Percentiles rank a stretch among this genome's conserved stretches.
Evolutionary conservation across 2,329 filamentous ascomycete species (phyloP).

Genomic region (Ophiostoma himal-ulmi): DNA sequence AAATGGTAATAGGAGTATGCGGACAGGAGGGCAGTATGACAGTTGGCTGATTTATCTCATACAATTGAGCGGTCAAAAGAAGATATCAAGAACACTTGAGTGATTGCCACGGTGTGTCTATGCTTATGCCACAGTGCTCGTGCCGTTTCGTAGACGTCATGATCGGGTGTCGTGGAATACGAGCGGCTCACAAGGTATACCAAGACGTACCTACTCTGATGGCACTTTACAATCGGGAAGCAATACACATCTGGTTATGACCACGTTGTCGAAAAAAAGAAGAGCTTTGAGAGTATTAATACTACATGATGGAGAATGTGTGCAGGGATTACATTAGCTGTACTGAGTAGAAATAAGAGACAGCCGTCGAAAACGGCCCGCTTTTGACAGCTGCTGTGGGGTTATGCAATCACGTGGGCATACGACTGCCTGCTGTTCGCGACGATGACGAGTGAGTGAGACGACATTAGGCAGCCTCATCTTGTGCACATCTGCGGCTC

Average conservation of each 20-base stretch:
- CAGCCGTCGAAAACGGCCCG: not conserved
- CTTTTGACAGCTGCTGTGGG: constrained; percentile 10
- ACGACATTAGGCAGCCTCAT: constrained; percentile 4
- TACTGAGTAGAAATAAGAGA: constrained; percentile 5
- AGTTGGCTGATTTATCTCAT: no score
- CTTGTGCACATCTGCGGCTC: not conserved
- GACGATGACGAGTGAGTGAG: not conserved
- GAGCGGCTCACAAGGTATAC: no score
- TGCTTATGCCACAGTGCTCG: no score
- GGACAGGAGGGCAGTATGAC: no score
- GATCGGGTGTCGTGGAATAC: no score
- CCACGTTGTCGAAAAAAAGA: not conserved
- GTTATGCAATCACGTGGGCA: not conserved
- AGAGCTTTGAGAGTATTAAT: not conserved
- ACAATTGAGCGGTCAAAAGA: no score
- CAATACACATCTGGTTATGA: not conserved
- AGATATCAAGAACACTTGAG: no score
- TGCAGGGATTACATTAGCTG: constrained; percentile 4
- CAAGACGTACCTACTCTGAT: not conserved
- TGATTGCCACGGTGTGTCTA: no score
- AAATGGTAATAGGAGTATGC: no score
- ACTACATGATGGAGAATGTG: not conserved
- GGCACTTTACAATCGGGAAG: not conserved
- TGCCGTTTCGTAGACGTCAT: no score
- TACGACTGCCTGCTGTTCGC: not conserved